Conservation (phyloP, 2,329 filamentous ascomycete genomes). For the Cladosporium cucumerinum region DNA sequence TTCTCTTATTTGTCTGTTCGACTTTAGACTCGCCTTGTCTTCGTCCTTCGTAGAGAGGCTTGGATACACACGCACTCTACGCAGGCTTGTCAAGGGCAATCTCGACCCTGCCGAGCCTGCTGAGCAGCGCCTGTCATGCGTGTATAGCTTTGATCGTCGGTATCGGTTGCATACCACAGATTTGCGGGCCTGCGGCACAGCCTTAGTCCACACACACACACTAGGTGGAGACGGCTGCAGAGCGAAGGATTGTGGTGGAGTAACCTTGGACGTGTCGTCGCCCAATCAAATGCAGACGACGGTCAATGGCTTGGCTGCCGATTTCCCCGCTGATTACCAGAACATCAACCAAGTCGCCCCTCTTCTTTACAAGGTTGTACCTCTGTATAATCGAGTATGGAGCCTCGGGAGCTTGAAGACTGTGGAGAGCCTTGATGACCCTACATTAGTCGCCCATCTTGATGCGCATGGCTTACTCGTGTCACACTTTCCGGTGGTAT, state of each 20-base stretch:
- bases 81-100: not conserved
- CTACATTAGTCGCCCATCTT: not conserved
- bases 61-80: not conserved
- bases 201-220: not conserved
- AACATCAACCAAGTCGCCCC: too few species aligned
- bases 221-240: not conserved
- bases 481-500: not conserved
- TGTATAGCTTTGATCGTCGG: not conserved
- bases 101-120: not conserved
- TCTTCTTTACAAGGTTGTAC: not conserved
- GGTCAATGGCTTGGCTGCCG: not conserved
- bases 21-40: not conserved
- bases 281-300: not conserved
- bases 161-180: not conserved
- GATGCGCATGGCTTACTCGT: not conserved
- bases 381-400: not conserved
- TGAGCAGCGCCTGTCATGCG: not conserved
- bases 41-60: not conserved
- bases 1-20: not conserved
- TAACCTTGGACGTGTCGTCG: not conserved
- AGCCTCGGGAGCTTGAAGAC: not conserved
- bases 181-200: not conserved
- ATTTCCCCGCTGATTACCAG: not conserved
- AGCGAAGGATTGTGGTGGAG: not conserved
- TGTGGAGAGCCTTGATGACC: not conserved